Base-by-base conservation (phyloP, 345 rosid species). In the Aegle marmelos region DNA sequence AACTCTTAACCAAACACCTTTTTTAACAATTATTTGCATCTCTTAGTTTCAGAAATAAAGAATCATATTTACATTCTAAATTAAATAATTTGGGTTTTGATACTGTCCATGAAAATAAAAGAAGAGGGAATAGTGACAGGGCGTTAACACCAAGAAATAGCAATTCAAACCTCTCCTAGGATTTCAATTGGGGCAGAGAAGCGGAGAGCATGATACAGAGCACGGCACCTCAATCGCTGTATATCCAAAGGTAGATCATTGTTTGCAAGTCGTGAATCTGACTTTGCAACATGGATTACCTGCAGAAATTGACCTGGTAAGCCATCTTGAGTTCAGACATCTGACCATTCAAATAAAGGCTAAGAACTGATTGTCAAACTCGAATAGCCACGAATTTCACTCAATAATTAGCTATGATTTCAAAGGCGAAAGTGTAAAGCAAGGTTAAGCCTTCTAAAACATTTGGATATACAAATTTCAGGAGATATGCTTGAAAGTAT, bases 221-320 rank as follows among this genome's bases (percentile, higher is more conserved):
- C 88, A 68, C 99, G 99, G 31, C 99, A 96, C 85, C 99, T 92
- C 88, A 94, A 77, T 77, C 93, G 90, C 83, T 94, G 98, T 78
- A 91, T 78, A 83, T 94, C 94, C 69, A 90, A 84, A 78, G 98
- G 98, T 76, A 94, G 84, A 82, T 92, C 91, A 77, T 88, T 96
- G 87, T 94, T 96, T 72, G 97, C 97, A 72, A 96, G 92, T 69
- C 98, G 94, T 72, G 98, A 96, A 87, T 96, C 99, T 59, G 98
- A 96, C 79, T 96, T 94, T 3, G 92, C 90, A 71, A 89, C 97
- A 81, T 90, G 93, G 72, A 96, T 88, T 28, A 96, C 94, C 98
- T 94, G 90, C 80, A 82, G n/a, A 77, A 59, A 68, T 66, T 68
- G 36, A 48, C 75, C 45, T 70, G 41, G 21, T 68, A 33, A 76